Evolutionary conservation across 768 basidiomycete species (phyloP), one percentile per base, ranked within the genome.

Genomic region (Tylopilus plumbeoviolaceoides): DNA sequence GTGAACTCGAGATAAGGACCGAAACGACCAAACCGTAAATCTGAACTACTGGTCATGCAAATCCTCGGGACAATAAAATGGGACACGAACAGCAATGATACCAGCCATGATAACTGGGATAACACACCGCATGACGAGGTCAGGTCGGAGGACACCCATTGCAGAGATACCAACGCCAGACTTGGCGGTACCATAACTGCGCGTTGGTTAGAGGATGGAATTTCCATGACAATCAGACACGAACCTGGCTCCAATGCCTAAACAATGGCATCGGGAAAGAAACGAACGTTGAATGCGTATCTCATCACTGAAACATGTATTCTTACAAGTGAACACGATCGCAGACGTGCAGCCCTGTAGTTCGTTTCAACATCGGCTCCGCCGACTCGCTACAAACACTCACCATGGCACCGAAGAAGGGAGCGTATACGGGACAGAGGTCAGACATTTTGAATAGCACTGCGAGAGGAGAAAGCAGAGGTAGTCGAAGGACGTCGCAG

Each of bases 21-120:
- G 94, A 95, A 44, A 99, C 95, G 72, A 99, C 97, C 56, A 99
- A 84, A 65, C 97, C 97, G 73, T 99, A 98, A 63, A 91, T 93
- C 94, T 91, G 60, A 6, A 46, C 6, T 25, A 25, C 18, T 28
- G 18, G 41, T 56, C n/a, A 54, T 18, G 10, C 42, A 20, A 21
- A 15, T 17, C 5, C 44, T 2, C 11, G 17, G 33, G 9, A 50
- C 35, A 12, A 47, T 23, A 9, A 30, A 39, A 56, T 39, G 21
- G 25, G 36, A 39, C 31, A 85, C 92, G 60, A 62, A 98, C 95
- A 70, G 91, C 95, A 75, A 98, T 97, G 77, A 98, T 98, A 93
- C 48, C 48, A 41, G 48, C 48, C 48, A 48, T 41, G 28, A 48
- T 41, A 15, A 41, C 39, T 27, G 48, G 48, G 9, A 40, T 48